These are phyloP conservation scores for Dendrobium catenatum DNA, from an alignment of 106 monocot genomes.

Conservation along the genomic window DNA sequence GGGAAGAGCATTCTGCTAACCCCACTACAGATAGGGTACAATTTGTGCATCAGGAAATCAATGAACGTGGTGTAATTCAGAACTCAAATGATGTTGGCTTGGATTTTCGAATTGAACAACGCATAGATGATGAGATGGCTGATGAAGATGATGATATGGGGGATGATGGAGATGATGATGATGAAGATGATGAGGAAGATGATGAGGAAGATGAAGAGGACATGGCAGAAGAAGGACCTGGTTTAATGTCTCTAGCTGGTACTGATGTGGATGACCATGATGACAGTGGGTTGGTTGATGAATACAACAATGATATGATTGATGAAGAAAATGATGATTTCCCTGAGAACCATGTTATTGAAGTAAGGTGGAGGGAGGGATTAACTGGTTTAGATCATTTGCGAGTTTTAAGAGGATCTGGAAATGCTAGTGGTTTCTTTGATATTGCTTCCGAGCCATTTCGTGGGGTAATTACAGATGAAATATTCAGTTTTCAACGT, in stretches of 20 bases:
- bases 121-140: slow-evolving; percentile 43
- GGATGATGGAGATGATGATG: slow-evolving; percentile 1
- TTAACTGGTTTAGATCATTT: slow-evolving; percentile 46
- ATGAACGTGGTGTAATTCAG: slow-evolving; percentile 21
- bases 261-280: slow-evolving; percentile 67
- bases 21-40: slow-evolving; percentile 19
- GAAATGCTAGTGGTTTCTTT: slow-evolving; percentile 41
- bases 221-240: slow-evolving; percentile 45
- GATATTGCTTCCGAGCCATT: slow-evolving; percentile 67
- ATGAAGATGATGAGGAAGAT: slow-evolving; percentile 54
- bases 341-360: slow-evolving; percentile 56
- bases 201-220: slow-evolving; percentile 63
- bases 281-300: slow-evolving; percentile 51
- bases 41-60: slow-evolving; percentile 45
- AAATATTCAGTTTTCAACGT: slow-evolving; percentile 41
- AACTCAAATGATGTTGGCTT: slow-evolving; percentile 30
- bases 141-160: slow-evolving; percentile 60
- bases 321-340: slow-evolving; percentile 57
- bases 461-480: slow-evolving; percentile 39
- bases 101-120: slow-evolving; percentile 38
- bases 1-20: slow-evolving; percentile 26
- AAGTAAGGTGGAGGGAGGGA: slow-evolving; percentile 69
- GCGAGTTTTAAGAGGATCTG: slow-evolving; percentile 45
- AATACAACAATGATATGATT: slow-evolving; percentile 58
- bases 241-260: slow-evolving; percentile 59